These are phyloP conservation scores for Mycena galopus DNA, from an alignment of 768 basidiomycete species.

Conservation along the genomic window DNA sequence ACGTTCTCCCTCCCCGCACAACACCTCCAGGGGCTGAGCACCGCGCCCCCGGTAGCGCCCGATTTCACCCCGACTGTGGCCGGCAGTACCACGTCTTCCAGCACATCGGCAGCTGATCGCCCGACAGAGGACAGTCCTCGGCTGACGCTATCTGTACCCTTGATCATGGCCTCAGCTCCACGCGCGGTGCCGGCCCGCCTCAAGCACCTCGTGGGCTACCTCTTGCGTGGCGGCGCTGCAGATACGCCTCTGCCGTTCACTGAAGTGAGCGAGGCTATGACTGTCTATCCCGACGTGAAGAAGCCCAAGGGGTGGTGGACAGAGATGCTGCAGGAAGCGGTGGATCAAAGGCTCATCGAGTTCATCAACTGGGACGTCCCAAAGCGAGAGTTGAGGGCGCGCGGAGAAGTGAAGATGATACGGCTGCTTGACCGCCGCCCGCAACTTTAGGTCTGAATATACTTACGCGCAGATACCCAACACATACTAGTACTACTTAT, in stretches of 20 bases:
- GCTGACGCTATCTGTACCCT: neutral
- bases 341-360: neutral
- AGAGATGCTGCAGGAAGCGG: neutral
- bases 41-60: neutral
- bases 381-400: too few species aligned
- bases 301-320: neutral
- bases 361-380: too few species aligned
- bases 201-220: neutral
- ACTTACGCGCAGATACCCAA: too few species aligned
- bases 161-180: neutral
- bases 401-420: too few species aligned
- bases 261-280: neutral
- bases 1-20: neutral
- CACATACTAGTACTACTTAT: too few species aligned
- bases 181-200: neutral
- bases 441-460: too few species aligned
- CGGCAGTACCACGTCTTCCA: neutral
- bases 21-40: neutral
- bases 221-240: neutral
- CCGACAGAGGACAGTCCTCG: neutral
- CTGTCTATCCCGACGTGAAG: neutral
- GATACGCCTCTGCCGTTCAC: neutral
- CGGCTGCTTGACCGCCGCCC: too few species aligned
- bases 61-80: neutral
- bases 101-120: neutral